Percentiles rank a stretch among this genome's conserved stretches.
Evolutionary conservation across 106 monocot species (phyloP).

Genomic region (Phalaenopsis equestris): DNA sequence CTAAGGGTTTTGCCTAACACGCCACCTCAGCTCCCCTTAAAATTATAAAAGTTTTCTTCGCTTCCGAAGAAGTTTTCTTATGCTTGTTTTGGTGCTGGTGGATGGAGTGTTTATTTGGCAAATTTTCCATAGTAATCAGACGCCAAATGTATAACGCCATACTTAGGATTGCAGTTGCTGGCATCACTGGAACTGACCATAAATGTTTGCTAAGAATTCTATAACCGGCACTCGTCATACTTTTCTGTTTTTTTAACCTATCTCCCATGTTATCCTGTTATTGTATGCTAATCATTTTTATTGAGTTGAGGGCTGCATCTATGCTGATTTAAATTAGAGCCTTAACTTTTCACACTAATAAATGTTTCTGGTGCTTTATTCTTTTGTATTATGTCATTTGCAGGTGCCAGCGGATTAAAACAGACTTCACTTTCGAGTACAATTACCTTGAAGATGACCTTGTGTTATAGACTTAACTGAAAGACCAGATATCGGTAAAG

Average conservation of each 20-base stretch:
- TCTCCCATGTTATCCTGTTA: too few relatives aligned
- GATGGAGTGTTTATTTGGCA: too few relatives aligned
- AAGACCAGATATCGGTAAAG: constrained; percentile 1
- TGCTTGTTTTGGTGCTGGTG: too few relatives aligned
- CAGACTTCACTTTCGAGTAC: constrained; percentile 91
- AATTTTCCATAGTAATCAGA: too few relatives aligned
- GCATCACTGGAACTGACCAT: neutral
- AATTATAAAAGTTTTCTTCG: too few relatives aligned
- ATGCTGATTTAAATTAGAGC: neutral
- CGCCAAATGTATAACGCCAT: too few relatives aligned
- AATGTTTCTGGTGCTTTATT: neutral
- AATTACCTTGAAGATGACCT: constrained; percentile 96
- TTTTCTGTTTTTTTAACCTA: too few relatives aligned
- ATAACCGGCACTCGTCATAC: too few relatives aligned
- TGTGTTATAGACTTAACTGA: constrained; percentile 35
- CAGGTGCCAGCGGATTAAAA: constrained; percentile 97
- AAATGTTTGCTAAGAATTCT: neutral
- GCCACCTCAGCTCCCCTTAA: too few relatives aligned
- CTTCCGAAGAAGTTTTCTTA: too few relatives aligned
- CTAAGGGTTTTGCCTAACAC: too few relatives aligned
- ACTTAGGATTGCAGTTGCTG: neutral
- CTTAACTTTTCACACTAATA: neutral
- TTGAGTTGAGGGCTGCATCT: neutral
- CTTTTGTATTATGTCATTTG: constrained; percentile 15
- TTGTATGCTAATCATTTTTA: too few relatives aligned